Evolutionary conservation across 257 asterid genomes (phyloP), one percentile per base, ranked within the genome.

Genomic region (Nicotiana tomentosiformis): DNA sequence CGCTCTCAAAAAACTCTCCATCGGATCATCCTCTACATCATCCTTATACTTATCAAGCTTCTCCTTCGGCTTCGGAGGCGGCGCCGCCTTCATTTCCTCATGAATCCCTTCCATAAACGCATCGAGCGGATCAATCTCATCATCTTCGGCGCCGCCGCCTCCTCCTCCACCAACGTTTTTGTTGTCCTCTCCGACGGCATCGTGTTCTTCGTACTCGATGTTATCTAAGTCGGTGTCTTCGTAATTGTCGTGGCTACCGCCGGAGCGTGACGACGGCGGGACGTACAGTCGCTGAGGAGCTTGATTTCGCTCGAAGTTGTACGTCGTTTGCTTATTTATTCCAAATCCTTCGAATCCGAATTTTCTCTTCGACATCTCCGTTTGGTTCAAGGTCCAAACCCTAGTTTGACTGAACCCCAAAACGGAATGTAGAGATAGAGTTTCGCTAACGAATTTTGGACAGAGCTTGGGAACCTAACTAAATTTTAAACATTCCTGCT

Each of bases 61-160:
- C 81, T 91, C 97, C 87, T 92, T 92, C 68, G 91, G 83, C 89
- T 90, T 91, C 7, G 97, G 95, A 8, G 97, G 92, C 18, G 97
- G 98, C 23, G 98, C 95, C 39, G 97, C 89, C 90, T 86, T 94
- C 86, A 96, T 89, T 89, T 96, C 97, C 88, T 96, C 93, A 67
- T 94, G 96, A 32, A 96, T 89, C 60, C 99, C 98, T 83, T 91
- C 97, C 99, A 96, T 96, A 89, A 94, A 96, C 74, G 98, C 99
- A 84, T 96, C 99, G 78, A 96, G 92, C 58, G 98, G 98, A 86
- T 96, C 99, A 74, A 96, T 86, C 81, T 96, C 99, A 70, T 92
- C 99, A 7, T 89, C 93, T 1, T 66, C 95, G 0, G 74, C 87
- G 4, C 68, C 86, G 30, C 30, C 29, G 5, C 82, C 81, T 10